These are phyloP conservation scores for Penicillium robsamsonii DNA, from an alignment of 495 filamentous ascomycete genomes.

Conservation along the genomic window DNA sequence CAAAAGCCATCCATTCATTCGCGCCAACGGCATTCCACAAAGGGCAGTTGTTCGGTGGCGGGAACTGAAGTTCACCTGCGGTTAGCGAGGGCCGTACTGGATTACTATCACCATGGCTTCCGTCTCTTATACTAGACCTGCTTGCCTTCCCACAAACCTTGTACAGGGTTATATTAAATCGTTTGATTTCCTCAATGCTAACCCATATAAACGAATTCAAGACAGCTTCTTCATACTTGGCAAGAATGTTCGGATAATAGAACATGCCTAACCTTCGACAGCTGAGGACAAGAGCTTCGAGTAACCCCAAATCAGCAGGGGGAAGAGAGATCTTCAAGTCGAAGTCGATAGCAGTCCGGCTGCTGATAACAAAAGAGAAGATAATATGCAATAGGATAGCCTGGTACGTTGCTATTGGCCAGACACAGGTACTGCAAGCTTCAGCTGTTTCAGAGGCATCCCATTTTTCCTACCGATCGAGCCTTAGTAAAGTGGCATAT, in stretches of 20 bases:
- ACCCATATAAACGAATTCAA: constrained; percentile 23
- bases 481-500: constrained; percentile 8
- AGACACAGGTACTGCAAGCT: constrained; percentile 15
- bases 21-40: constrained; percentile 24
- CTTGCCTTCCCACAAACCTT: constrained; percentile 19
- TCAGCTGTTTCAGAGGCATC: constrained; percentile 20
- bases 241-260: constrained; percentile 31
- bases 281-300: constrained; percentile 25
- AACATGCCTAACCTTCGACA: constrained; percentile 33
- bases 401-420: constrained; percentile 36
- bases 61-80: constrained; percentile 31
- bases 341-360: constrained; percentile 4
- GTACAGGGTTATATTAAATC: constrained; percentile 30
- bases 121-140: neutral
- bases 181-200: constrained; percentile 32
- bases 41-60: constrained; percentile 19
- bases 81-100: neutral
- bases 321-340: constrained; percentile 22
- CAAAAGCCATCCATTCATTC: constrained; percentile 22
- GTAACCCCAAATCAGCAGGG: constrained; percentile 12
- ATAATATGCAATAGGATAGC: constrained; percentile 34
- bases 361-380: constrained; percentile 17
- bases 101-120: neutral
- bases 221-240: constrained; percentile 12
- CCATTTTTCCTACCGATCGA: constrained; percentile 27